phyloP scores from a whole-genome alignment of 2,329 filamentous ascomycete genomes.

The Fusarium virguliforme region DNA sequence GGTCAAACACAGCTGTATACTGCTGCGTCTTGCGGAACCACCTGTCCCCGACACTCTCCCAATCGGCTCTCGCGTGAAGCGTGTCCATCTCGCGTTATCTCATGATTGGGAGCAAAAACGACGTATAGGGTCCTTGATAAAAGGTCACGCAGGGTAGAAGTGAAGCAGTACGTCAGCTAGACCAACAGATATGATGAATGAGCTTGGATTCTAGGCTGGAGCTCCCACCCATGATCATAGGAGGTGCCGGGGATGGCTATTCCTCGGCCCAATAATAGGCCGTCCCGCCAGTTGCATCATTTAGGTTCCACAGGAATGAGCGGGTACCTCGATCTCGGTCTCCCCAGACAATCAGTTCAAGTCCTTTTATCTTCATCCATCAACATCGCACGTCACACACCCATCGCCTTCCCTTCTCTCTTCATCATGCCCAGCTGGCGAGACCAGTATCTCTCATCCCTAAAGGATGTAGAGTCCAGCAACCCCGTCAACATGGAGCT shows the following conservation, averaged over 20 bases:
- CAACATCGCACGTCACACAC: constrained; percentile 5
- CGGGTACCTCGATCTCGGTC: constrained; percentile 21
- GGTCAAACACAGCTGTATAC: constrained; percentile 93
- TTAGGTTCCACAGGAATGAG: constrained; percentile 43
- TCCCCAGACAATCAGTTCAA: constrained; percentile 5
- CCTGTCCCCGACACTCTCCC: constrained; percentile 92
- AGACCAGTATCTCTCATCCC: constrained; percentile 83
- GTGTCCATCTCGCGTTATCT: constrained; percentile 66
- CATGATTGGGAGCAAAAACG: constrained; percentile 48
- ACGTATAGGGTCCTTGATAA: not conserved
- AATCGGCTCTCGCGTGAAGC: constrained; percentile 84
- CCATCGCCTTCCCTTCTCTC: not conserved
- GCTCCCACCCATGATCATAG: constrained; percentile 26
- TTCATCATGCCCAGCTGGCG: constrained; percentile 77
- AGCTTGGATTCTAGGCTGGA: constrained; percentile 7
- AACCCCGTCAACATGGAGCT: constrained; percentile 74
- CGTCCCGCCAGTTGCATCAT: constrained; percentile 50
- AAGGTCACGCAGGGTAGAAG: constrained; percentile 9
- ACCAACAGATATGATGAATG: constrained; percentile 17
- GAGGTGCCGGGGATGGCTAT: constrained; percentile 48
- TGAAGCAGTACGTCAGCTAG: constrained; percentile 32
- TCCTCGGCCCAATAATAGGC: constrained; percentile 52
- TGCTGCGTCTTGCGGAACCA: constrained; percentile 97
- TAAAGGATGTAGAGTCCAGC: constrained; percentile 81
- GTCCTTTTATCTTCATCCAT: not conserved